A percentile compares a stretch with the other conserved stretches of the same genome.
Conservation (phyloP, 768 basidiomycete genomes). For the Mycena maculata region DNA sequence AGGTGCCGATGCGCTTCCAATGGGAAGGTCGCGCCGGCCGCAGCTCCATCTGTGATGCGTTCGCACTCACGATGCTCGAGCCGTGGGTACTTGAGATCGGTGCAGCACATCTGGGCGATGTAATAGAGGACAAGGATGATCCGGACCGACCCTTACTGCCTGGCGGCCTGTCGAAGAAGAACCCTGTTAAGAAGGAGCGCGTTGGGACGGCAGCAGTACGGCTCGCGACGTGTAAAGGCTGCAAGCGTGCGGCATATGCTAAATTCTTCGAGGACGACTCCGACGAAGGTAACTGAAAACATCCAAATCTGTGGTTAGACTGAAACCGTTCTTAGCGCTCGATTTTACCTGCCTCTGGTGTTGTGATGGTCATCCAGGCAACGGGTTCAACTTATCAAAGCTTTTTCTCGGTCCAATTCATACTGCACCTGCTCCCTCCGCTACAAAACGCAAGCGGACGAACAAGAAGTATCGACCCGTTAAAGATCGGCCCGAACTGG, state of each 20-base stretch:
- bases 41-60: neutral
- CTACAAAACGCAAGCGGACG: neutral
- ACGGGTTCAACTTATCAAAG: neutral
- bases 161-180: neutral
- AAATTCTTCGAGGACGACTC: constrained; percentile 1
- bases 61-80: constrained; percentile 16
- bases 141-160: neutral
- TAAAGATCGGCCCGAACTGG: constrained; percentile 26
- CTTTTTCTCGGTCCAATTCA: constrained; percentile 2
- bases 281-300: neutral
- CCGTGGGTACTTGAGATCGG: constrained; percentile 10
- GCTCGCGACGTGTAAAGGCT: neutral
- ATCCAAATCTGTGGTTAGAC: neutral
- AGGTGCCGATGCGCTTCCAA: constrained; percentile 1
- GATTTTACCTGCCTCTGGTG: constrained; percentile 10
- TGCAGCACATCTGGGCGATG: neutral
- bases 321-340: neutral
- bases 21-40: constrained; percentile 7
- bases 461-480: constrained; percentile 25
- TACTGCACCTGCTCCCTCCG: neutral
- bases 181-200: constrained; percentile 8
- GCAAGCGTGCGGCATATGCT: neutral
- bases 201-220: neutral
- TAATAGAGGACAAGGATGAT: neutral
- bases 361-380: constrained; percentile 4